These are phyloP conservation scores for Coemansia sp. DNA, from an alignment of 192 early-diverging fungal genomes.

Conservation along the genomic window DNA sequence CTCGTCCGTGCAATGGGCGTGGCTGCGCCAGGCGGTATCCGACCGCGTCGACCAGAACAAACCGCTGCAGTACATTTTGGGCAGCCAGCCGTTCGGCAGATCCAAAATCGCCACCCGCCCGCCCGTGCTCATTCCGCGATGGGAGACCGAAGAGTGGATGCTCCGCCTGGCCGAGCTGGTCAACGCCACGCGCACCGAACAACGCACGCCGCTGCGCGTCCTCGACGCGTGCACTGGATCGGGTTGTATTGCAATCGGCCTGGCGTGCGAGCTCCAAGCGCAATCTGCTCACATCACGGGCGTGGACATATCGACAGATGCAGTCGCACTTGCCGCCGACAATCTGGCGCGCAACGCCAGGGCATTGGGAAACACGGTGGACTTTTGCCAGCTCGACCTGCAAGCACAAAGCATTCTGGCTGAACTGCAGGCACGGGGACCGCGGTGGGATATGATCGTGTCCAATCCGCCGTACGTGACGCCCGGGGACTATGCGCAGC, in stretches of 20 bases:
- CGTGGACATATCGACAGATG: slow-evolving; percentile 65
- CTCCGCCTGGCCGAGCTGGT: slow-evolving; percentile 55
- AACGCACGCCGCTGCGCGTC: slow-evolving; percentile 63
- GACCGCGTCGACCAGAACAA: slow-evolving; percentile 65
- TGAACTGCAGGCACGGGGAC: neutral
- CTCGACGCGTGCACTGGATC: slow-evolving; percentile 88
- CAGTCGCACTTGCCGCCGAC: slow-evolving; percentile 60
- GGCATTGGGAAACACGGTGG: slow-evolving; percentile 37
- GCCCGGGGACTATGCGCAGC: slow-evolving; percentile 57
- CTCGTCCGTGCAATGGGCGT: slow-evolving; percentile 41
- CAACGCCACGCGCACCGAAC: slow-evolving; percentile 8
- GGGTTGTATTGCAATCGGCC: slow-evolving; percentile 76
- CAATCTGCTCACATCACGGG: slow-evolving; percentile 53
- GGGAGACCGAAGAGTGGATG: slow-evolving; percentile 97
- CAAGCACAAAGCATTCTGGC: neutral
- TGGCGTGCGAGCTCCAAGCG: slow-evolving; percentile 59
- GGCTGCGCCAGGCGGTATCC: slow-evolving; percentile 53
- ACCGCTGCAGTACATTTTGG: slow-evolving; percentile 93
- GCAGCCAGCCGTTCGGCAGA: slow-evolving; percentile 81
- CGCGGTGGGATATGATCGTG: slow-evolving; percentile 74
- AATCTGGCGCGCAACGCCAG: slow-evolving; percentile 47
- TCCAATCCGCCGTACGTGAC: slow-evolving; percentile 93
- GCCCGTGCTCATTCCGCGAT: slow-evolving; percentile 84
- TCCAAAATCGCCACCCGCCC: slow-evolving; percentile 66
- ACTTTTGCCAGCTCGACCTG: slow-evolving; percentile 54